A percentile compares a stretch with the other conserved stretches of the same genome.
phyloP scores from a whole-genome alignment of 352 stramenopile species.

The Phytophthora sansomeana region DNA sequence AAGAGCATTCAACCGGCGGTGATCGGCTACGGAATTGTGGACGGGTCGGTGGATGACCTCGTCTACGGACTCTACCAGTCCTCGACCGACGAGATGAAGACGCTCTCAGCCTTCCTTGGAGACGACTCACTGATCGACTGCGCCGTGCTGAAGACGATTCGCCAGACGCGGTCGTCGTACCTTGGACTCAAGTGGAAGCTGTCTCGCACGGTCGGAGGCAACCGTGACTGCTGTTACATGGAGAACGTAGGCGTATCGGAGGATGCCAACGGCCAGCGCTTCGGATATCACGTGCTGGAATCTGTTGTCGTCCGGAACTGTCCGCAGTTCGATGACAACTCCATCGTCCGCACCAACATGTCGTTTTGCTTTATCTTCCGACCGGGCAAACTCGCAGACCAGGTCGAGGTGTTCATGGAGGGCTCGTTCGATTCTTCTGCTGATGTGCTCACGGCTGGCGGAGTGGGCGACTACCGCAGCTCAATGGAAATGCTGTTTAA shows the following conservation, averaged over 20 bases:
- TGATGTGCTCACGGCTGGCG: slow-evolving; percentile 66
- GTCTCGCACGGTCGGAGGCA: slow-evolving; percentile 69
- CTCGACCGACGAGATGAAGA: slow-evolving; percentile 69
- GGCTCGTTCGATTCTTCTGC: slow-evolving; percentile 73
- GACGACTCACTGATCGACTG: slow-evolving; percentile 74
- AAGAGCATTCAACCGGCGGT: slow-evolving; percentile 57
- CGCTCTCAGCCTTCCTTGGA: slow-evolving; percentile 48
- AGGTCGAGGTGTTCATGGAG: slow-evolving; percentile 78
- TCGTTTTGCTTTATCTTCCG: slow-evolving; percentile 82
- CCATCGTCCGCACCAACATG: slow-evolving; percentile 72
- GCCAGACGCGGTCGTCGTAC: slow-evolving; percentile 60
- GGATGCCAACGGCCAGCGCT: slow-evolving; percentile 63
- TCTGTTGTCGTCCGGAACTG: slow-evolving; percentile 68
- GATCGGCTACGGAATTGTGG: slow-evolving; percentile 56
- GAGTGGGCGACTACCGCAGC: slow-evolving; percentile 71
- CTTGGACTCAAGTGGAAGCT: slow-evolving; percentile 82
- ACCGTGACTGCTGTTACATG: slow-evolving; percentile 76
- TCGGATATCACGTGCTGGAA: slow-evolving; percentile 73
- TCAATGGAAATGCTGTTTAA: slow-evolving; percentile 77
- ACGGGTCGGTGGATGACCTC: slow-evolving; percentile 60
- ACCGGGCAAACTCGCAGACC: slow-evolving; percentile 51
- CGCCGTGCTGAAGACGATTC: slow-evolving; percentile 66
- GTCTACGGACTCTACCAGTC: slow-evolving; percentile 64
- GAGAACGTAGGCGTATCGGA: slow-evolving; percentile 71
- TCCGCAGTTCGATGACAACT: slow-evolving; percentile 77